Percentiles rank a stretch among this genome's conserved stretches.
Evolutionary conservation across 2,329 filamentous ascomycete genomes (phyloP).

Genomic region (Thelonectria blattea): DNA sequence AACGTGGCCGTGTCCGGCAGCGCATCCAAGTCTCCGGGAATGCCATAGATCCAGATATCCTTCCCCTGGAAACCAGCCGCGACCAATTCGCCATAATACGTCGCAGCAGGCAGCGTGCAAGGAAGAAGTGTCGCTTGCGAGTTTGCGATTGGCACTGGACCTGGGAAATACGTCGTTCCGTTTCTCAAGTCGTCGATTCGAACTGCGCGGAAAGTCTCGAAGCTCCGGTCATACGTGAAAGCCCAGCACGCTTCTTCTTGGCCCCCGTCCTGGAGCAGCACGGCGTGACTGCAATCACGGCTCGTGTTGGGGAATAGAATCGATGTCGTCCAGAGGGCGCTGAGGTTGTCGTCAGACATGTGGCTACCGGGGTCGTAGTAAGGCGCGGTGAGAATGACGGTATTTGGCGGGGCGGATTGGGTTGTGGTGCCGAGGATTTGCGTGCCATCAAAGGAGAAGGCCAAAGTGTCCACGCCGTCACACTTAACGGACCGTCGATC

Average conservation of each 20-base stretch:
- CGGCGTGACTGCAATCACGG: conserved; percentile 77
- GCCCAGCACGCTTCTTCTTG: conserved; percentile 75
- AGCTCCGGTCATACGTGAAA: conserved; percentile 77
- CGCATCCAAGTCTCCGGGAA: conserved; percentile 75
- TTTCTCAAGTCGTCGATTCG: conserved; percentile 76
- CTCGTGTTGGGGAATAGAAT: conserved; percentile 85
- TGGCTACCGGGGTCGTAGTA: conserved; percentile 77
- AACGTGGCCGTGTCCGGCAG: conserved; percentile 51
- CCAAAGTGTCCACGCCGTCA: conserved; percentile 73
- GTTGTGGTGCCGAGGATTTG: conserved; percentile 79
- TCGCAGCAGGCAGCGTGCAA: conserved; percentile 71
- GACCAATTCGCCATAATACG: conserved; percentile 73
- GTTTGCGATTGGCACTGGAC: conserved; percentile 61
- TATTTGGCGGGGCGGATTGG: conserved; percentile 67
- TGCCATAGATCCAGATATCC: conserved; percentile 79
- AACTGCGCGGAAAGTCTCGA: conserved; percentile 80
- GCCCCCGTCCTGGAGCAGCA: conserved; percentile 67
- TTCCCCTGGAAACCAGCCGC: conserved; percentile 75
- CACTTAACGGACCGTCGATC: conserved; percentile 81
- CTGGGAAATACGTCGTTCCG: conserved; percentile 80
- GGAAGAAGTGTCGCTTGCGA: conserved; percentile 68
- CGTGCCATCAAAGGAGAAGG: conserved; percentile 79
- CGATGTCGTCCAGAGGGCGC: conserved; percentile 83
- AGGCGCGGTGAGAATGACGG: conserved; percentile 79
- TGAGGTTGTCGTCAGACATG: conserved; percentile 70